Percentiles rank a stretch among this genome's conserved stretches.
Conservation (phyloP, 306 rosid species). For the Senna siamea region DNA sequence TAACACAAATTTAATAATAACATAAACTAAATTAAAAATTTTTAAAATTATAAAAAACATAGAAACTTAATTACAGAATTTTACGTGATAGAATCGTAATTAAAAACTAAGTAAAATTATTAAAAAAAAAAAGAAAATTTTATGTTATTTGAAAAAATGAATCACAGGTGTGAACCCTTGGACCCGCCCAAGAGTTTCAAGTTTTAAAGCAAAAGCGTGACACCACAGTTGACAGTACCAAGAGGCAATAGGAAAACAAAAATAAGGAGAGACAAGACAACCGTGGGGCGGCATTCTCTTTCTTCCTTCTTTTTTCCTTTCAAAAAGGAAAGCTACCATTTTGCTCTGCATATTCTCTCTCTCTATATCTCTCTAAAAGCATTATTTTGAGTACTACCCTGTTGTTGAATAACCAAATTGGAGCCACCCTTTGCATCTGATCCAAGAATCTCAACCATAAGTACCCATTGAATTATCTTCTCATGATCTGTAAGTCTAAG, state of each 20-base stretch:
- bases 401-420: slow-evolving; percentile 46
- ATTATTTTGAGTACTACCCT: slow-evolving; percentile 4
- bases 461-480: slow-evolving; percentile 35
- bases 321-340: slow-evolving; percentile 57
- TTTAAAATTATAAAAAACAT: too few species aligned
- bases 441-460: slow-evolving; percentile 55
- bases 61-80: too few species aligned
- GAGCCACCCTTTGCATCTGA: slow-evolving; percentile 50
- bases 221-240: slow-evolving; percentile 12
- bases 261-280: slow-evolving; percentile 23
- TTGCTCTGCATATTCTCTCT: slow-evolving; percentile 38
- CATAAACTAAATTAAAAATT: too few species aligned
- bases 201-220: slow-evolving; percentile 49
- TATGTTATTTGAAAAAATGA: too few species aligned
- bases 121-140: too few species aligned
- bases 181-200: slow-evolving; percentile 57
- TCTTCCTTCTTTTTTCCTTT: slow-evolving; percentile 35
- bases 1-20: too few species aligned
- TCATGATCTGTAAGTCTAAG: slow-evolving; percentile 68
- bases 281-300: slow-evolving; percentile 41
- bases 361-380: slow-evolving; percentile 25
- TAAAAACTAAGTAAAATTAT: too few species aligned
- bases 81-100: too few species aligned
- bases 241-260: neutral
- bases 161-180: too few species aligned